Evolutionary conservation across 108 stramenopile species (phyloP).

Genomic region (Mayamaea pseudoterrestris): DNA sequence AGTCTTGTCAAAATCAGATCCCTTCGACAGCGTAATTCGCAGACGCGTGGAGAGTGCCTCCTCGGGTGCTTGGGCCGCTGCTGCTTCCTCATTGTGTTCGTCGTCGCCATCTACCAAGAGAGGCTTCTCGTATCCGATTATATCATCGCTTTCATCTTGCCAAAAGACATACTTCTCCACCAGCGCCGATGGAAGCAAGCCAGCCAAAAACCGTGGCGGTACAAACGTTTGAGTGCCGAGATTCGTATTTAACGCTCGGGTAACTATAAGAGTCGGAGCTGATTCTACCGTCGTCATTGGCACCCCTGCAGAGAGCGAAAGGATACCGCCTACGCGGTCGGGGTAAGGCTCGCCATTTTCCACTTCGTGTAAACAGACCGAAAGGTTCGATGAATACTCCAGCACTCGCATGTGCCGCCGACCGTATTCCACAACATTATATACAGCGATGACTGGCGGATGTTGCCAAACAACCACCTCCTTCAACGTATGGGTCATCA

Average conservation of each 20-base stretch:
- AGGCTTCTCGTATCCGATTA: constrained; percentile 75
- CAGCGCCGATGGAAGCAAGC: constrained; percentile 83
- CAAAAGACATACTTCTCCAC: constrained; percentile 93
- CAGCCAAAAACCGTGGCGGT: constrained; percentile 81
- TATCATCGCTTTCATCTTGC: constrained; percentile 89
- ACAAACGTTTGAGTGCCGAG: constrained; percentile 82
- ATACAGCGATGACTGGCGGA: constrained; percentile 88
- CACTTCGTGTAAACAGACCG: constrained; percentile 83
- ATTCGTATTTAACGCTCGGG: constrained; percentile 65
- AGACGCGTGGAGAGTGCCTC: constrained; percentile 52
- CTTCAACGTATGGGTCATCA: constrained; percentile 78
- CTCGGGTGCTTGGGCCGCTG: constrained; percentile 14
- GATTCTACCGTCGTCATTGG: constrained; percentile 79
- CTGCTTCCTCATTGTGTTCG: constrained; percentile 25
- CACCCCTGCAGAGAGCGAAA: constrained; percentile 78
- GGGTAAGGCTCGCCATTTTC: constrained; percentile 82
- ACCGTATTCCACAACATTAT: constrained; percentile 92
- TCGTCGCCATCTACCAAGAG: constrained; percentile 43
- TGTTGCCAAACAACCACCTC: constrained; percentile 92
- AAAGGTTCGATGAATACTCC: constrained; percentile 87
- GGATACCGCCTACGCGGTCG: constrained; percentile 71
- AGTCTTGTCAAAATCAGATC: constrained; percentile 55
- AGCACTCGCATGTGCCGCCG: constrained; percentile 88
- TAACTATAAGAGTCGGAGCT: constrained; percentile 71
- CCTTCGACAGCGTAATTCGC: constrained; percentile 60